A percentile compares a stretch with the other conserved stretches of the same genome.
These are phyloP conservation scores for Trichoderma gracile DNA, from an alignment of 2,329 filamentous ascomycete species.

Conservation along the genomic window DNA sequence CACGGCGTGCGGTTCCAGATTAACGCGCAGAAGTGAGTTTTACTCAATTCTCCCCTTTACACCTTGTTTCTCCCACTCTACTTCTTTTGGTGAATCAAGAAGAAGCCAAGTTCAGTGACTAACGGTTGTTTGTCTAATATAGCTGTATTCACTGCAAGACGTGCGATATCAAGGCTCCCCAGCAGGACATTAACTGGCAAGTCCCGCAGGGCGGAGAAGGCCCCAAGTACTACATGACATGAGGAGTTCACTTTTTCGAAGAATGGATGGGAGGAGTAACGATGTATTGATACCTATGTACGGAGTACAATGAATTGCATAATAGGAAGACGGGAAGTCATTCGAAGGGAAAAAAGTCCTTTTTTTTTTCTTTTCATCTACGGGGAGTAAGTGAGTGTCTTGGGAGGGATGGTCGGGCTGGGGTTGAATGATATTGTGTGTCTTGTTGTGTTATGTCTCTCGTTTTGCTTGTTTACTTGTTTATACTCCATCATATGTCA, in stretches of 20 bases:
- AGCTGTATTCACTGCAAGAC: constrained; percentile 99
- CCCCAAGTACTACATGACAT: constrained; percentile 72
- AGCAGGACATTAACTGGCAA: constrained; percentile 96
- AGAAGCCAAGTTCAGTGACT: too few species aligned
- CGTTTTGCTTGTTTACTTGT: too few species aligned
- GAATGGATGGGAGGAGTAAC: neutral
- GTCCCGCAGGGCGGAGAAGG: constrained; percentile 89
- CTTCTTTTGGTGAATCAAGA: too few species aligned
- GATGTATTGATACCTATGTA: constrained; percentile 10
- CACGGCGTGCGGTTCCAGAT: constrained; percentile 95
- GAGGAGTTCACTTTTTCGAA: neutral
- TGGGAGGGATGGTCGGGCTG: too few species aligned
- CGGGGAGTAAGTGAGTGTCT: too few species aligned
- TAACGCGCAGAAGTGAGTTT: constrained; percentile 89
- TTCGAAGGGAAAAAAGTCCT: too few species aligned
- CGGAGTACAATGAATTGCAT: neutral
- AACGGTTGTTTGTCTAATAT: neutral
- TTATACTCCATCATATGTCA: too few species aligned
- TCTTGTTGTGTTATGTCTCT: too few species aligned
- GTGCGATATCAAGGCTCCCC: constrained; percentile 96
- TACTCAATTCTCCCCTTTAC: too few species aligned
- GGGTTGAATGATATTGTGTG: too few species aligned
- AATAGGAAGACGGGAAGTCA: neutral
- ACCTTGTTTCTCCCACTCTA: neutral
- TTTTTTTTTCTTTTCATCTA: too few species aligned